Evolutionary conservation across 1,284 basidiomycete species (phyloP).

Genomic region (Taiwanofungus camphoratus): DNA sequence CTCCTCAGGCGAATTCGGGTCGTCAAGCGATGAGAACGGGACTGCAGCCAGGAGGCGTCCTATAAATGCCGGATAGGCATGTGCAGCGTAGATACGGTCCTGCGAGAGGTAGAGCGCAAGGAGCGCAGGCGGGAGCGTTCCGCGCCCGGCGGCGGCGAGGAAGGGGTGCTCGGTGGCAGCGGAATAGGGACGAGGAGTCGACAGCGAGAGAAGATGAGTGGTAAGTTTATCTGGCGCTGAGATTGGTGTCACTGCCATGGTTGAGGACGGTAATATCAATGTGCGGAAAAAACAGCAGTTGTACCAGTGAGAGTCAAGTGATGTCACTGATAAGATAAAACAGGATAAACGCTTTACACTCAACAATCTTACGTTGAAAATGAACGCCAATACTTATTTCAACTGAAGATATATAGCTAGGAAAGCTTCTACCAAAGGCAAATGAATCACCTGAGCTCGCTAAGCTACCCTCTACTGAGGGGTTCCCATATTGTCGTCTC

Average conservation of each 20-base stretch:
- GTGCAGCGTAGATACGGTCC: constrained; percentile 65
- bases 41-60: constrained; percentile 49
- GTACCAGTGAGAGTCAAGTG: too few species aligned
- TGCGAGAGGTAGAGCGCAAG: constrained; percentile 60
- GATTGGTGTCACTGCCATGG: background rate
- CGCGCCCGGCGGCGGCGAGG: constrained; percentile 45
- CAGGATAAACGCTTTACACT: too few species aligned
- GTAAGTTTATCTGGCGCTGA: constrained; percentile 15
- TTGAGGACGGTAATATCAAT: background rate
- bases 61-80: constrained; percentile 60
- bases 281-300: too few species aligned
- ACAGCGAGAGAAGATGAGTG: constrained; percentile 28
- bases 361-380: too few species aligned
- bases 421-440: too few species aligned
- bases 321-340: too few species aligned
- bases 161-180: constrained; percentile 53
- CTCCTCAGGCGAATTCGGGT: constrained; percentile 30
- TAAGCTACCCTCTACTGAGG: too few species aligned
- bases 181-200: constrained; percentile 33
- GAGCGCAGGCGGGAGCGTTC: constrained; percentile 38
- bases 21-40: constrained; percentile 37
- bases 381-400: too few species aligned
- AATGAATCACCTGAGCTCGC: too few species aligned
- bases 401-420: too few species aligned
- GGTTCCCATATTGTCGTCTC: too few species aligned